A percentile compares a stretch with the other conserved stretches of the same genome.
Evolutionary conservation across 1,139 yeast genomes (phyloP).

Genomic region (Yarrowia galli): DNA sequence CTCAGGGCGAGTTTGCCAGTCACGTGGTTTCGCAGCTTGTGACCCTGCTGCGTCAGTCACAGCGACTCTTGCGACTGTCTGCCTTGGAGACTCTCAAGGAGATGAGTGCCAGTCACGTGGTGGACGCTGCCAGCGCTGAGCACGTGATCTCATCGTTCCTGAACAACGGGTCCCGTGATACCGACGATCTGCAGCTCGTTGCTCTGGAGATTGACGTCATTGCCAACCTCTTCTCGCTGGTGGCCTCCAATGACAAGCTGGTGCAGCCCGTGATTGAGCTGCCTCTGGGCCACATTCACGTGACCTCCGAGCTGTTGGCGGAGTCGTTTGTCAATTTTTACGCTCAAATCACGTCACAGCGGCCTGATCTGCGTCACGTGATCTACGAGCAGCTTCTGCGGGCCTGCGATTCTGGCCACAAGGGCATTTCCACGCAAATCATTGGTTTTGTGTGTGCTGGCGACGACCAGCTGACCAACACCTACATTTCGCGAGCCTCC

Average conservation of each 20-base stretch:
- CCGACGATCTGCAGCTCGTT: constrained; percentile 29
- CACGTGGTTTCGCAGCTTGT: constrained; percentile 41
- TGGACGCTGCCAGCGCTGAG: neutral
- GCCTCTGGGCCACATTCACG: constrained; percentile 13
- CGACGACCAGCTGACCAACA: constrained; percentile 20
- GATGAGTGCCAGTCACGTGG: constrained; percentile 62
- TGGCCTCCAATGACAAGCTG: neutral
- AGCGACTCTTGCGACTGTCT: constrained; percentile 45
- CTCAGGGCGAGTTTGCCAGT: constrained; percentile 23
- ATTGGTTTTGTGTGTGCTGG: constrained; percentile 24
- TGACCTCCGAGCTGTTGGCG: constrained; percentile 17
- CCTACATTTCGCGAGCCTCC: constrained; percentile 6
- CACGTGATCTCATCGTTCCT: constrained; percentile 13
- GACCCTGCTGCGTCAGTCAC: constrained; percentile 45
- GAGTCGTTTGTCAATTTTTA: constrained; percentile 30
- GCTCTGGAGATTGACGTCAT: constrained; percentile 28
- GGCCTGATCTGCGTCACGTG: constrained; percentile 8
- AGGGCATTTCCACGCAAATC: constrained; percentile 30
- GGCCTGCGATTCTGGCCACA: constrained; percentile 16
- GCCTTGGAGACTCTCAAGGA: constrained; percentile 49
- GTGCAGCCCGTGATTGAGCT: constrained; percentile 6
- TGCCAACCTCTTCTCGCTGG: constrained; percentile 13
- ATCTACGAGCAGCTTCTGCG: constrained; percentile 33
- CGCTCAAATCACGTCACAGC: constrained; percentile 10
- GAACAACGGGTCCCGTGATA: constrained; percentile 11